Evolutionary conservation across 805 yeast genomes (phyloP).

Genomic region (Kuraishia capsulata): DNA sequence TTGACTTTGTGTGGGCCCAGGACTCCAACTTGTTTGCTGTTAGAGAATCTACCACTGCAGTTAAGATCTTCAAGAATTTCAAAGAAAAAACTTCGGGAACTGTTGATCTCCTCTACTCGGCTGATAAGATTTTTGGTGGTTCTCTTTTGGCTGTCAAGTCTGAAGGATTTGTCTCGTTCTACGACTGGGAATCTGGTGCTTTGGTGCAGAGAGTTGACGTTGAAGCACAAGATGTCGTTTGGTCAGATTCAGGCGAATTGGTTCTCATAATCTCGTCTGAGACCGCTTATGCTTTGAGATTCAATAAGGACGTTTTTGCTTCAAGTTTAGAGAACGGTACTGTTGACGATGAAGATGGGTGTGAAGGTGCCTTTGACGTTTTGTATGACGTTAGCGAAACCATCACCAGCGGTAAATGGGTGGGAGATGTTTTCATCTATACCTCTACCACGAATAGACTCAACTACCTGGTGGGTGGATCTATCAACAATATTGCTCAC

Average conservation of each 20-base stretch:
- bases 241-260: constrained; percentile 93
- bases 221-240: constrained; percentile 70
- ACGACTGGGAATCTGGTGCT: constrained; percentile 86
- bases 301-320: constrained; percentile 56
- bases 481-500: constrained; percentile 85
- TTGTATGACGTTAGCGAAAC: constrained; percentile 74
- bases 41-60: constrained; percentile 55
- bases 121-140: constrained; percentile 82
- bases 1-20: constrained; percentile 91
- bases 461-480: constrained; percentile 92
- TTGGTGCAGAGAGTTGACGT: constrained; percentile 87
- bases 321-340: constrained; percentile 50
- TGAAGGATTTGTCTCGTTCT: constrained; percentile 78
- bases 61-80: constrained; percentile 75
- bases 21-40: constrained; percentile 85
- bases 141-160: constrained; percentile 79
- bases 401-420: constrained; percentile 87
- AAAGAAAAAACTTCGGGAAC: constrained; percentile 61
- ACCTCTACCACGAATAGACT: constrained; percentile 82
- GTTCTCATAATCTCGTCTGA: constrained; percentile 67
- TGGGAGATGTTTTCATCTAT: constrained; percentile 93
- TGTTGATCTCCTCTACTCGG: constrained; percentile 58
- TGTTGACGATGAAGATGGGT: constrained; percentile 76
- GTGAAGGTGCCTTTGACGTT: constrained; percentile 79
- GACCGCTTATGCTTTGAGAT: constrained; percentile 70